These are phyloP conservation scores for Ceratocystis lukuohia DNA, from an alignment of 2,329 filamentous ascomycete species.

Conservation along the genomic window DNA sequence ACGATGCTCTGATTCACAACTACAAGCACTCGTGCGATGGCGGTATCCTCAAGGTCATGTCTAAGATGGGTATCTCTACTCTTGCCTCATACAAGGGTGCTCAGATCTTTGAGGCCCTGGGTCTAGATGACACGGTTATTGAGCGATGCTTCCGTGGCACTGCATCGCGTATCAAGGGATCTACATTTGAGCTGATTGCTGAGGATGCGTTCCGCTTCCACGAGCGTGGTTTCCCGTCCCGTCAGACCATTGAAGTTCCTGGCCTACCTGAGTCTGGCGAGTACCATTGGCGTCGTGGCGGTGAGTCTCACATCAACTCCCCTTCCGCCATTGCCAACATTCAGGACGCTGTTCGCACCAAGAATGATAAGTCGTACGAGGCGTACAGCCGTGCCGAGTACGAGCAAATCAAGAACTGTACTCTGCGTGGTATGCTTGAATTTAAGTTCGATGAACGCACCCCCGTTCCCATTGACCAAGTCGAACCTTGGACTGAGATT, in stretches of 20 bases:
- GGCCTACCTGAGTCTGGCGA: constrained; percentile 86
- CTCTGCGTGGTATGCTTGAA: constrained; percentile 82
- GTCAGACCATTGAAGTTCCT: constrained; percentile 59
- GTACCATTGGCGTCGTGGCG: constrained; percentile 96
- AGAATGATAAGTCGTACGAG: constrained; percentile 98
- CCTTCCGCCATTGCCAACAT: constrained; percentile 91
- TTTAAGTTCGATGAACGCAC: constrained; percentile 84
- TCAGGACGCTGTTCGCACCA: constrained; percentile 87
- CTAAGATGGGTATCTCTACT: constrained; percentile 98
- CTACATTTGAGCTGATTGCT: constrained; percentile 86
- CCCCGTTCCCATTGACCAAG: constrained; percentile 85
- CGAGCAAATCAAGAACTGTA: constrained; percentile 94
- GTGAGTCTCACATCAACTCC: constrained; percentile 90
- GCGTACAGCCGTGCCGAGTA: constrained; percentile 88
- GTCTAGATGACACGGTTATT: constrained; percentile 81
- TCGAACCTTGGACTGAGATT: constrained; percentile 96
- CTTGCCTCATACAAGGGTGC: constrained; percentile 94
- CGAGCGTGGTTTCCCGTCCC: constrained; percentile 79
- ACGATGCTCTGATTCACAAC: constrained; percentile 78
- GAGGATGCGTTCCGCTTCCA: constrained; percentile 92
- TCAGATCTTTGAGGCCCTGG: constrained; percentile 93
- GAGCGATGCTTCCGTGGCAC: constrained; percentile 92
- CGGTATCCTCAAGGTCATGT: constrained; percentile 97
- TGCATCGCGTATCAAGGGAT: constrained; percentile 83
- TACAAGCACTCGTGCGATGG: constrained; percentile 96